phyloP scores from a whole-genome alignment of 345 rosid genomes.

The Pistacia integerrima region DNA sequence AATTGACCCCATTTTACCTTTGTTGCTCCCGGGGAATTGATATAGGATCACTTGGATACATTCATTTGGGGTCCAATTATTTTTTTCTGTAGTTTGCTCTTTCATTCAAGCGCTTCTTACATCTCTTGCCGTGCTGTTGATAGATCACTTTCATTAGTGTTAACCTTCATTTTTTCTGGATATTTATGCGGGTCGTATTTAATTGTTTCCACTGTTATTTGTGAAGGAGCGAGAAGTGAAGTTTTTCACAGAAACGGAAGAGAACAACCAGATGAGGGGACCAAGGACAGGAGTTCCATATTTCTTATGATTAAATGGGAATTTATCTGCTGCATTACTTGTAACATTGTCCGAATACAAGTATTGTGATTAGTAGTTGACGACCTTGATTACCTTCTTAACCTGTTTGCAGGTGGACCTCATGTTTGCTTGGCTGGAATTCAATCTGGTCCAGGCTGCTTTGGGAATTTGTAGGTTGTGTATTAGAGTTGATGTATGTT shows the following conservation, averaged over 20 bases:
- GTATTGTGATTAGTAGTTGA: slow-evolving; percentile 15
- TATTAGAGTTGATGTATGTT: slow-evolving; percentile 24
- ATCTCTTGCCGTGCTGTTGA: no score
- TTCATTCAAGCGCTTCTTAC: neutral
- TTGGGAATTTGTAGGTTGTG: slow-evolving; percentile 25
- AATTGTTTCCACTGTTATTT: slow-evolving; percentile 11
- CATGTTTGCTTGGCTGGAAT: slow-evolving; percentile 18
- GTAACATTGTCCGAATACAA: slow-evolving; percentile 29
- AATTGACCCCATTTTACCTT: neutral
- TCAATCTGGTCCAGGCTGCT: slow-evolving; percentile 28
- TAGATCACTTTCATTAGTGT: neutral
- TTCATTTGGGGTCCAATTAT: neutral
- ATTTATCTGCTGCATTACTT: slow-evolving; percentile 9
- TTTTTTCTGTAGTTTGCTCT: neutral
- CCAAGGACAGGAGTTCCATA: slow-evolving; percentile 98
- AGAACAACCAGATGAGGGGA: slow-evolving; percentile 99
- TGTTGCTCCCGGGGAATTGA: neutral
- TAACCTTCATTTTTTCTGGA: neutral
- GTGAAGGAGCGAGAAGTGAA: slow-evolving; percentile 94
- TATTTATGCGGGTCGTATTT: neutral
- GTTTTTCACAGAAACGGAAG: slow-evolving; percentile 97
- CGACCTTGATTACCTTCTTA: slow-evolving; percentile 14
- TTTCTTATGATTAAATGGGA: slow-evolving; percentile 58
- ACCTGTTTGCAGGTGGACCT: slow-evolving; percentile 30
- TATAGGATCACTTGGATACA: neutral